Conservation (phyloP, 2,329 filamentous ascomycete species). For the Anisogramma anomala region DNA sequence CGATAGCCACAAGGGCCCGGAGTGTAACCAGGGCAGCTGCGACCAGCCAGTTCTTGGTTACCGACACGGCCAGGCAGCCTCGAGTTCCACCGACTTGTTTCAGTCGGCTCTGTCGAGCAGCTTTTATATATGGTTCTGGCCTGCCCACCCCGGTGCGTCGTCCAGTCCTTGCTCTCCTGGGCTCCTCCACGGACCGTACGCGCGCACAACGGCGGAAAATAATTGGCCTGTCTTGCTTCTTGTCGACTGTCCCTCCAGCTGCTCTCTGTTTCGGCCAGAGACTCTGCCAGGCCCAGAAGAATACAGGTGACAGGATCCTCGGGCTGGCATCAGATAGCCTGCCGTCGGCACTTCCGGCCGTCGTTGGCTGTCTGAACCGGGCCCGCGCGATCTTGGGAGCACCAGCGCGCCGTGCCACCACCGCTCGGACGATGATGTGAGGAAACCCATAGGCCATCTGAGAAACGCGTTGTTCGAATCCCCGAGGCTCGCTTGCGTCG, state of each 20-base stretch:
- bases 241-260: not conserved
- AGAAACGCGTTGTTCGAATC: not conserved
- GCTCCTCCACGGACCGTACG: constrained; percentile 15
- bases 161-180: constrained; percentile 13
- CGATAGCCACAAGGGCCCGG: constrained; percentile 1
- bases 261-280: constrained; percentile 11
- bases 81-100: constrained; percentile 16
- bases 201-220: constrained; percentile 18
- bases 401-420: not conserved
- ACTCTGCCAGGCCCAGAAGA: not conserved
- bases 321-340: not conserved
- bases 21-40: constrained; percentile 15
- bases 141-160: constrained; percentile 9
- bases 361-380: not conserved
- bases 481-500: not conserved
- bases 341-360: not conserved
- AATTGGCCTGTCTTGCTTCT: constrained; percentile 15
- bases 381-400: not conserved
- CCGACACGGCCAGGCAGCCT: constrained; percentile 8
- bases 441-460: not conserved
- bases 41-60: constrained; percentile 10
- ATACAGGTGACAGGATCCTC: not conserved
- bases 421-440: constrained; percentile 5
- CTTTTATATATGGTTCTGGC: constrained; percentile 14
- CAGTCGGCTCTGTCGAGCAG: constrained; percentile 11